These are phyloP conservation scores for Paecilomyces fulvus DNA, from an alignment of 2,329 filamentous ascomycete species.

Conservation along the genomic window DNA sequence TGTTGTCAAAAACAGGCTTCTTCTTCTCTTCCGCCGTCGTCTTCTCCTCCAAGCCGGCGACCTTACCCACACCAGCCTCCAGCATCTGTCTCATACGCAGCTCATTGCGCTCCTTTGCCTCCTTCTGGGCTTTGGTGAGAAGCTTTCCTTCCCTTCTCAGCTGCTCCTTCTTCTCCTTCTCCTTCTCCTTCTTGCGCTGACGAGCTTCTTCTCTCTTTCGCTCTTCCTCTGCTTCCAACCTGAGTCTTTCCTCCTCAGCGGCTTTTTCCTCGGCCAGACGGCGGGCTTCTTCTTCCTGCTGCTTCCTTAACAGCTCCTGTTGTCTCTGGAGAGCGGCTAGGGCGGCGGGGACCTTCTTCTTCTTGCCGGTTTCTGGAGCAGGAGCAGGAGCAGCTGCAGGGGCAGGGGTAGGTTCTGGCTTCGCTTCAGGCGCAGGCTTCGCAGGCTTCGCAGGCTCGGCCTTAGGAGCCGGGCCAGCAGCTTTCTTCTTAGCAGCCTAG, in stretches of 20 bases:
- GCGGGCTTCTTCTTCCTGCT: slow-evolving; percentile 39
- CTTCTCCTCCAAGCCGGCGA: slow-evolving; percentile 35
- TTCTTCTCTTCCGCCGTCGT: slow-evolving; percentile 58
- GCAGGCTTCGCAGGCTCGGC: slow-evolving; percentile 49
- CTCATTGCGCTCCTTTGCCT: slow-evolving; percentile 40
- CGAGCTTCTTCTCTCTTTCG: slow-evolving; percentile 38
- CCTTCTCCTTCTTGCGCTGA: slow-evolving; percentile 40
- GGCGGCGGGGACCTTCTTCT: slow-evolving; percentile 70
- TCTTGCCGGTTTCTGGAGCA: slow-evolving; percentile 51
- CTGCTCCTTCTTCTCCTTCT: slow-evolving; percentile 44
- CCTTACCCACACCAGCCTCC: slow-evolving; percentile 36
- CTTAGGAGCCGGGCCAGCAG: slow-evolving; percentile 43
- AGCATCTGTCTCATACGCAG: slow-evolving; percentile 43
- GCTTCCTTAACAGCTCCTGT: slow-evolving; percentile 37
- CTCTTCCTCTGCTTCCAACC: slow-evolving; percentile 37
- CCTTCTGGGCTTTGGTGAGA: slow-evolving; percentile 41
- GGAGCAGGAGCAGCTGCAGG: slow-evolving; percentile 25
- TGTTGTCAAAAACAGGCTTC: slow-evolving; percentile 64
- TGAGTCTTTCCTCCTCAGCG: slow-evolving; percentile 29
- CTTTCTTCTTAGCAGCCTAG: slow-evolving; percentile 79
- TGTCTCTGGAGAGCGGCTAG: slow-evolving; percentile 44
- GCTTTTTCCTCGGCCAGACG: slow-evolving; percentile 32
- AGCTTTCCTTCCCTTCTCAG: slow-evolving; percentile 41
- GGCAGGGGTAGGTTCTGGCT: slow-evolving; percentile 37
- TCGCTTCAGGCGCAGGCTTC: slow-evolving; percentile 43